A percentile compares a stretch with the other conserved stretches of the same genome.
Conservation (phyloP, 352 stramenopile species). For the Globisporangium irregulare region DNA sequence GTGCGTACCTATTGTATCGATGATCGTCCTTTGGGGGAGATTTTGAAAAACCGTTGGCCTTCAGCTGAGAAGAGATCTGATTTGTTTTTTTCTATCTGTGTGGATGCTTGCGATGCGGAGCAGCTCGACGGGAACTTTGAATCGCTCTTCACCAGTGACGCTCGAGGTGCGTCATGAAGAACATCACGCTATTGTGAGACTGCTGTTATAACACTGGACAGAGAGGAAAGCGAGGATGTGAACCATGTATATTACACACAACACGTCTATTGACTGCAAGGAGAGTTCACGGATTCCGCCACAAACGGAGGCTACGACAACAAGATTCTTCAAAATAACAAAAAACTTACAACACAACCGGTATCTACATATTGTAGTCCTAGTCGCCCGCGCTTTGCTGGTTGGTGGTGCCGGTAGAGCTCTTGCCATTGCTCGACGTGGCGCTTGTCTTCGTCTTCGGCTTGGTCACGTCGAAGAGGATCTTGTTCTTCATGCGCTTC, state of each 20-base stretch:
- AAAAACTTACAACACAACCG: not conserved
- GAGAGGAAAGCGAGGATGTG: not conserved
- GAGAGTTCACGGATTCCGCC: not conserved
- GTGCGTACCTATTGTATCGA: not conserved
- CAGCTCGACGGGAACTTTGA: constrained; percentile 4
- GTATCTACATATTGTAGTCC: not conserved
- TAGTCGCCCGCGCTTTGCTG: not conserved
- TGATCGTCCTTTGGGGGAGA: not conserved
- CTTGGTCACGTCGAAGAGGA: constrained; percentile 5
- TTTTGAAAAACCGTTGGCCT: not conserved
- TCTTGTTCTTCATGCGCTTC: constrained; percentile 17
- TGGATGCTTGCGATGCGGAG: not conserved
- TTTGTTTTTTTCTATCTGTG: not conserved
- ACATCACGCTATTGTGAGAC: not conserved
- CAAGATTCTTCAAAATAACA: not conserved
- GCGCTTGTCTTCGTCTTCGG: not conserved
- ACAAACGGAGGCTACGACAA: not conserved
- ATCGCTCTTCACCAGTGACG: not conserved
- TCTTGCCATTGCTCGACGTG: not conserved
- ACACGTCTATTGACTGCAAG: not conserved
- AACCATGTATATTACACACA: not conserved
- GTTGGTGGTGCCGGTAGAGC: not conserved
- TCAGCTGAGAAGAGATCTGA: not conserved
- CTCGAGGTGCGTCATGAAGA: not conserved
- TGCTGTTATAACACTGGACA: not conserved